Base-by-base conservation (phyloP, 352 stramenopile genomes). In the Poterioochromonas sp. region DNA sequence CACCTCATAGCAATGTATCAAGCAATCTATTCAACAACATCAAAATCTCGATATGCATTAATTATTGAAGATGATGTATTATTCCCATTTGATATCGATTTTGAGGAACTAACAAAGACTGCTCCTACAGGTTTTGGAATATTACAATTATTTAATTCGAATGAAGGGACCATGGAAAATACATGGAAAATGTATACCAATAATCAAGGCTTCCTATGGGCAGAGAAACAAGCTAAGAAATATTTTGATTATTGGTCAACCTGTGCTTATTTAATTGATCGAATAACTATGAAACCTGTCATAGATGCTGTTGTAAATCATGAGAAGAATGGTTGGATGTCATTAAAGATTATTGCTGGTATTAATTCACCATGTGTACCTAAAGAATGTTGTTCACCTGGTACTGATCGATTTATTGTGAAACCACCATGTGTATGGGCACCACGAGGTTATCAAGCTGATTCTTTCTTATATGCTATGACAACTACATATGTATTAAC, bases 61-160 rank as follows among this genome's bases (percentile, higher is more conserved):
- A 63, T 76, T 65, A 40, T 60, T 11, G 69, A 76, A 63, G 69
- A 76, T 35, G 69, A 76, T 64, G 69, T 76, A 11, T 76, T 32
- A 5, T 76, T 76, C n/a, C 69, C 69, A 41, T 76, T 76, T 35
- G 69, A 76, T 35, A 68, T 76, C 69, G 69, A 76, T 76, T 76
- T 76, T 29, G 32, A 68, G 1, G 43, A 11, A 20, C 37, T 76
- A n/a, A 35, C 39, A 18, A 41, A 32, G 8, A 68, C 69, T 44
- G 69, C 69, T 44, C 69, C 69, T 12, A n/a, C 43, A 65, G 69
- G n/a, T 41, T 76, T 76, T 68, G 69, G 69, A 34, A 60, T 76
- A 32, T 29, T 76, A 29, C 69, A 76, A 40, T 39, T 76, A 29
- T 76, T 76, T 43, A 76, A 76, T 40, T 76, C 69, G 8, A 76